phyloP scores from a whole-genome alignment of 805 yeast species.

The Candida railenensis region DNA sequence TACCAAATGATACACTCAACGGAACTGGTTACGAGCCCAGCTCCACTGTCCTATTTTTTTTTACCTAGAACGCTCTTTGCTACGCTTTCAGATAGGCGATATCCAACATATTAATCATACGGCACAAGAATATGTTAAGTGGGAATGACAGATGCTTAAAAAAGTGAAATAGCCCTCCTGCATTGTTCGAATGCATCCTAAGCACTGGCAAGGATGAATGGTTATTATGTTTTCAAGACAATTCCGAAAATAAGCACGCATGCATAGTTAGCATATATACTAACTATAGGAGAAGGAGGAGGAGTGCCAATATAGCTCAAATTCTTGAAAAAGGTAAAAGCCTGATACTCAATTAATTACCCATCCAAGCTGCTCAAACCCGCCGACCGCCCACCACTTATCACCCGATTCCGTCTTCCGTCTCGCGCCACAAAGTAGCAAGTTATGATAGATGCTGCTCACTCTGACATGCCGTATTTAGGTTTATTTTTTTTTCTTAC shows the following conservation, averaged over 20 bases:
- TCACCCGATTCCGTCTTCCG: too few species aligned
- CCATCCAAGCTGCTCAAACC: too few species aligned
- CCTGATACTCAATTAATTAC: too few species aligned
- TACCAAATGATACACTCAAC: too few species aligned
- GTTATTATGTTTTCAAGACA: background rate
- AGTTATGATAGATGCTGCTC: background rate
- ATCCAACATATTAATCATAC: background rate
- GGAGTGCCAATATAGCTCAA: too few species aligned
- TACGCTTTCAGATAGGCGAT: background rate
- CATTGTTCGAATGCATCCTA: background rate
- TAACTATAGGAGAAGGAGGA: too few species aligned
- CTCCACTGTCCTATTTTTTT: background rate
- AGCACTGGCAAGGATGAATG: background rate
- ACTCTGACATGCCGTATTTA: too few species aligned
- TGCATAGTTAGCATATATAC: background rate
- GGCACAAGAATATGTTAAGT: background rate
- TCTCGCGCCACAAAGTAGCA: too few species aligned
- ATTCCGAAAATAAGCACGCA: background rate
- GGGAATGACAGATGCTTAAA: background rate
- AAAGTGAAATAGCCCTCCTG: background rate
- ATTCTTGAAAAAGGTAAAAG: too few species aligned
- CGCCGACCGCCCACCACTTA: too few species aligned
- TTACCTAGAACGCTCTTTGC: background rate
- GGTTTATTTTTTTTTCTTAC: background rate
- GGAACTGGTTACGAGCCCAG: background rate